These are phyloP conservation scores for Gryganskiella cystojenkinii DNA, from an alignment of 192 early-diverging fungal species.

Conservation along the genomic window DNA sequence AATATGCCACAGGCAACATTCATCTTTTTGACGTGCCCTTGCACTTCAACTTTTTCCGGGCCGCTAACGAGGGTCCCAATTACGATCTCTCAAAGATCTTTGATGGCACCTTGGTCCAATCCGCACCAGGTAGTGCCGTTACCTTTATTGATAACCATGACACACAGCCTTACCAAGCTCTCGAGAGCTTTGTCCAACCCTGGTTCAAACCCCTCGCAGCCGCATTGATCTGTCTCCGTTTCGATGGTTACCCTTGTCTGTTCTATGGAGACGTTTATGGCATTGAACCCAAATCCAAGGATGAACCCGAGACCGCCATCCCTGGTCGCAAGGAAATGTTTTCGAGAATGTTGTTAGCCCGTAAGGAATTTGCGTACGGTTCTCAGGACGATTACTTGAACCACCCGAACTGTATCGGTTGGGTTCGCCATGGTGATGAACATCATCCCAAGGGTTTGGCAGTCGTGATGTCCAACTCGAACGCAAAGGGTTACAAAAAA, in stretches of 20 bases:
- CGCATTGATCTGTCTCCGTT: conserved; percentile 41
- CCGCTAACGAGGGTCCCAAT: conserved; percentile 14
- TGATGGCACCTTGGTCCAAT: conserved; percentile 29
- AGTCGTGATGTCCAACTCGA: conserved; percentile 37
- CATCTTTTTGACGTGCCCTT: conserved; percentile 38
- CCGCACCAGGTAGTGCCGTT: conserved; percentile 12
- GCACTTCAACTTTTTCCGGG: conserved; percentile 28
- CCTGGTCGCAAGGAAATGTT: conserved; percentile 46
- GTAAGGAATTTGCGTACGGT: conserved; percentile 56
- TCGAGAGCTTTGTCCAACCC: conserved; percentile 53
- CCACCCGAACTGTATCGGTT: conserved; percentile 55
- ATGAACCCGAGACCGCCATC: conserved; percentile 25
- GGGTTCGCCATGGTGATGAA: conserved; percentile 51
- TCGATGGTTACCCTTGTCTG: conserved; percentile 60
- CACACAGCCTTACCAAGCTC: conserved; percentile 54
- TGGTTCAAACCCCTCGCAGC: conserved; percentile 61
- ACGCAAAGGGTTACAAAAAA: conserved; percentile 18
- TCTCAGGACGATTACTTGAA: conserved; percentile 59
- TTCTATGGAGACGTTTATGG: conserved; percentile 63
- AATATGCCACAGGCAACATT: conserved; percentile 10
- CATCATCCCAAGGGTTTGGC: conserved; percentile 18
- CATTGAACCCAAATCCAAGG: conserved; percentile 19
- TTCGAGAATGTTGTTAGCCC: conserved; percentile 25
- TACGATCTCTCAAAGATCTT: conserved; percentile 38
- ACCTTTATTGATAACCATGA: conserved; percentile 44